Evolutionary conservation across 139 green algal genomes (phyloP), one percentile per base, ranked within the genome.

Genomic region (Volvox reticuliferus): DNA sequence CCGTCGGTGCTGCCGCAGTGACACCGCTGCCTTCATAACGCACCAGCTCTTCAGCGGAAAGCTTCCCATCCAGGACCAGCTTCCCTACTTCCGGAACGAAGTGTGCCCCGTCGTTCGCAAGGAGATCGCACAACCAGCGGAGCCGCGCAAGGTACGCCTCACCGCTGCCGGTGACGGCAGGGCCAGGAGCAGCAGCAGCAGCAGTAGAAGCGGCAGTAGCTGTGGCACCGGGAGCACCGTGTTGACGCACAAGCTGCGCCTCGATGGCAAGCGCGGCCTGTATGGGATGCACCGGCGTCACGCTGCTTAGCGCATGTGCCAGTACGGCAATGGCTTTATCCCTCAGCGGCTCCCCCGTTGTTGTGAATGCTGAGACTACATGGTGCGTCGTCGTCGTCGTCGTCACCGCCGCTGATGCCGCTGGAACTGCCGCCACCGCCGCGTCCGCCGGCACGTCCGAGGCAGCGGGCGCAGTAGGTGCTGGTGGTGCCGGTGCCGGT

Each of bases 81-180:
- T 37, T 26, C 36, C 20, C 67, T 28, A 89, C 83, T 37, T 89
- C 83, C 26, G 83, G 83, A 17, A 68, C 67, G 2, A 2, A 12
- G 2, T 44, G 67, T 68, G 26, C 26, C 22, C 83, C 67, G 16
- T 80, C 83, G 21, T 26, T 18, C 24, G 30, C 83, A 33, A 89
- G 67, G 36, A 89, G n/a, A 12, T 89, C 36, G 26, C 35, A 80
- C 67, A 89, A 37, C 83, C 83, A 89, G 55, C 68, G 83, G 36
- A 89, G 67, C 67, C 68, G 68, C 5, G 67, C 35, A 26, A 80
- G 36, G 83, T 89, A 89, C 35, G 67, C 67, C 9, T 80, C 83
- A 26, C 67, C 83, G 55, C n/a, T 20, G 12, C 63, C 83, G 13
- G 21, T 68, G 35, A 24, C 24, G 63, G 20, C 63, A 2, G 30